phyloP scores from a whole-genome alignment of 192 early-diverging fungal species.

The Coemansia javaensis region DNA sequence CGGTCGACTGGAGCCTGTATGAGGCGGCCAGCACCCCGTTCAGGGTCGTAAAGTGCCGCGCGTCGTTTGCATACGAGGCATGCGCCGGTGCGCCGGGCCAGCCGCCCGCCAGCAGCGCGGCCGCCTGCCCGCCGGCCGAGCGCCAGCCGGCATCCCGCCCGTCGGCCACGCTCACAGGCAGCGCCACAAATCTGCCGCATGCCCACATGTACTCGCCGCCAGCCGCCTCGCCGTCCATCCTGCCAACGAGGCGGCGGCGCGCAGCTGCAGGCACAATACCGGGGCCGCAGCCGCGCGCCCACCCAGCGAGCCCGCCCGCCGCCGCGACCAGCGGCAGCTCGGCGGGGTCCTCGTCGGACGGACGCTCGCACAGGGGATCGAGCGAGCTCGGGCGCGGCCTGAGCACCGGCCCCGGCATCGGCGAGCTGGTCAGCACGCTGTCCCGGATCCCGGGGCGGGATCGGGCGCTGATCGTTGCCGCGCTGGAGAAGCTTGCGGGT shows the following conservation, averaged over 20 bases:
- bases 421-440: constrained; percentile 34
- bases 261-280: constrained; percentile 6
- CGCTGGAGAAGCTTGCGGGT: constrained; percentile 18
- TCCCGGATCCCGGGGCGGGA: constrained; percentile 39
- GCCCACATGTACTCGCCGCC: constrained; percentile 28
- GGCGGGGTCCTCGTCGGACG: constrained; percentile 11
- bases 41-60: constrained; percentile 31
- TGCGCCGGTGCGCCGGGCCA: constrained; percentile 5
- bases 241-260: constrained; percentile 25
- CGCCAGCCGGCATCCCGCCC: constrained; percentile 8
- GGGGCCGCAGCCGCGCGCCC: constrained; percentile 7
- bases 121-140: constrained; percentile 18
- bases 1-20: constrained; percentile 47
- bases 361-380: constrained; percentile 9
- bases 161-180: constrained; percentile 2
- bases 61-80: constrained; percentile 38
- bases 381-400: constrained; percentile 8
- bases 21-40: constrained; percentile 45
- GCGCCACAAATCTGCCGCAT: not conserved
- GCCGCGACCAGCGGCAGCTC: constrained; percentile 7
- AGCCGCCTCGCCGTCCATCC: constrained; percentile 18
- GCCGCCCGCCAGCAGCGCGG: constrained; percentile 11
- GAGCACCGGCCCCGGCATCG: constrained; percentile 11
- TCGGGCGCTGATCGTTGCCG: constrained; percentile 29
- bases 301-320: constrained; percentile 2